Conservation (phyloP, 345 rosid species). For the Aegle marmelos region DNA sequence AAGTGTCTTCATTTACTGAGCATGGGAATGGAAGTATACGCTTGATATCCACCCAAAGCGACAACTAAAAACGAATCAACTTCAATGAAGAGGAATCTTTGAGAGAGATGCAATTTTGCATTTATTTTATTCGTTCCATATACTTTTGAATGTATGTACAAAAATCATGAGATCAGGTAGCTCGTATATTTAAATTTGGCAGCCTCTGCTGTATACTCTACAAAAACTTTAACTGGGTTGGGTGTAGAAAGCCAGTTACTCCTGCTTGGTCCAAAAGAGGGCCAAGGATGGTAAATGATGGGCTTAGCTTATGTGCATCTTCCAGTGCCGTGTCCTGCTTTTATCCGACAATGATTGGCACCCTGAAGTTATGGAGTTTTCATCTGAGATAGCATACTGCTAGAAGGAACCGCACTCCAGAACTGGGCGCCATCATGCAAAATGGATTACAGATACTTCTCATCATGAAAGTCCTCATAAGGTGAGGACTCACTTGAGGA, state of each 20-base stretch:
- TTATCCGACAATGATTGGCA: background rate
- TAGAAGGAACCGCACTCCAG: background rate
- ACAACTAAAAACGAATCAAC: too few relatives aligned
- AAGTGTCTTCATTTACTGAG: background rate
- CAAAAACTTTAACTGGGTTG: slow-evolving; percentile 19
- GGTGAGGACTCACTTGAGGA: slow-evolving; percentile 79
- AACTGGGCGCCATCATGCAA: background rate
- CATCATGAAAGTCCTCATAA: slow-evolving; percentile 73
- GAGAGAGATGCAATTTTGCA: background rate
- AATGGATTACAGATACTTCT: slow-evolving; percentile 2
- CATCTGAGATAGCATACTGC: background rate
- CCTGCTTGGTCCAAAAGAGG: background rate
- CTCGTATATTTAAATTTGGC: slow-evolving; percentile 5
- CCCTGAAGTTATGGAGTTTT: background rate
- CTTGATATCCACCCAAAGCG: background rate
- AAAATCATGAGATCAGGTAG: slow-evolving; percentile 15
- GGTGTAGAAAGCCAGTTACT: background rate
- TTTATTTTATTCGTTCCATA: slow-evolving; percentile 19
- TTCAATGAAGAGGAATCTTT: background rate
- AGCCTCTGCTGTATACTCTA: slow-evolving; percentile 14
- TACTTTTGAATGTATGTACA: slow-evolving; percentile 32
- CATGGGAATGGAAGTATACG: too few relatives aligned
- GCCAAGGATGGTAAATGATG: background rate
- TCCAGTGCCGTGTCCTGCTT: background rate
- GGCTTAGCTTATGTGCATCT: background rate